Evolutionary conservation across 805 yeast genomes (phyloP).

Genomic region (Kregervanrija fluxuum): DNA sequence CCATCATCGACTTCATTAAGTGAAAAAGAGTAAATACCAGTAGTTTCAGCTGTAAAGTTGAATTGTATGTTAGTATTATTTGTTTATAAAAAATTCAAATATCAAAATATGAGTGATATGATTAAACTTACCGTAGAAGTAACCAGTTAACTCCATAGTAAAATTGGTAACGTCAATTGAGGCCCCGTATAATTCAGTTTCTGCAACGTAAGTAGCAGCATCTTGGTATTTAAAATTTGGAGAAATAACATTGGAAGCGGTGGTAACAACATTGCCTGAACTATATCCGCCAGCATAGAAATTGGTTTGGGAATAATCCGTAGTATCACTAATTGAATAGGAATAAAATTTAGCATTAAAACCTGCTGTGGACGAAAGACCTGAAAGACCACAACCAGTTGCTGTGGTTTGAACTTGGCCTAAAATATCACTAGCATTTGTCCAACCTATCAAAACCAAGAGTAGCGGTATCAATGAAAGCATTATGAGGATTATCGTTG

Average conservation of each 20-base stretch:
- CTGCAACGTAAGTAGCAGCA: neutral
- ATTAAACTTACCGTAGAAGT: conserved; percentile 11
- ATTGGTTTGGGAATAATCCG: conserved; percentile 2
- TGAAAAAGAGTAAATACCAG: conserved; percentile 22
- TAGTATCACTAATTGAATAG: conserved; percentile 1
- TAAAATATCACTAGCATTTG: conserved; percentile 1
- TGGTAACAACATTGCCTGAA: neutral
- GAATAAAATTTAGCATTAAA: conserved; percentile 6
- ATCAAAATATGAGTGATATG: no score
- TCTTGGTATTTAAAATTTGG: conserved; percentile 3
- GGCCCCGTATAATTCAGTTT: conserved; percentile 5
- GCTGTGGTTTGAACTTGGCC: conserved; percentile 1
- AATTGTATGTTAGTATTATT: conserved; percentile 1
- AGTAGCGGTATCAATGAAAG: no score
- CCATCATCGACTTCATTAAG: conserved; percentile 23
- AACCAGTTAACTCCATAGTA: conserved; percentile 12
- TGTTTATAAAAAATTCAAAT: neutral
- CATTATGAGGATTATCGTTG: no score
- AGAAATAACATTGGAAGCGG: conserved; percentile 2
- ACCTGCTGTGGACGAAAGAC: conserved; percentile 3
- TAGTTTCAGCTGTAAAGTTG: conserved; percentile 13
- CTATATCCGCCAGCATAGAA: conserved; percentile 4
- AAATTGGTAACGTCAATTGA: conserved; percentile 6
- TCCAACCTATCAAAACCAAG: no score
- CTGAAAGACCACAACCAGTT: conserved; percentile 4